Base-by-base conservation (phyloP, 495 filamentous ascomycete genomes). In the Penicillium manginii region DNA sequence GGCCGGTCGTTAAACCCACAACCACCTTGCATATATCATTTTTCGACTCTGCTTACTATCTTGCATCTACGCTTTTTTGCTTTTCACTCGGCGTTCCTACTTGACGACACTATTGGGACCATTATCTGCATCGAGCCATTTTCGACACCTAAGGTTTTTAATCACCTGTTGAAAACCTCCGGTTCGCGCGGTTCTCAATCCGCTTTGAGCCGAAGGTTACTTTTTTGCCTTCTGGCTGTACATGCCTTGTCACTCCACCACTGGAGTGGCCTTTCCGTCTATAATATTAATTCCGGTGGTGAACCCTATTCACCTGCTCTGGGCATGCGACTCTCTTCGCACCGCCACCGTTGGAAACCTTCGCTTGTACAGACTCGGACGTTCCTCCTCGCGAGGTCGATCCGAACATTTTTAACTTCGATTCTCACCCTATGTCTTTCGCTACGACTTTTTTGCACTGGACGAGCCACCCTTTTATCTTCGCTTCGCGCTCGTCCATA, bases 221-320 rank as follows among this genome's bases (percentile, higher is more conserved):
- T 26, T 61, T 61, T 57, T 68, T 60, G 64, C 60, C 57, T 68
- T 66, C 55, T 65, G 66, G 64, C 60, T 74, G 71, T 71, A 74
- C 66, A 73, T 74, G 70, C 64, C 67, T 67, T 58, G 50, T 62
- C 59, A 59, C 56, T 35, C 48, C 52, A 29, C 48, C 32, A 31
- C 57, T 58, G 64, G 48, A 39, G 48, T 49, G 56, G 46, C 53
- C 26, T 49, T 58, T 75, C 74, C 71, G 76, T 76, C 69, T 50
- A 76, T 78, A 78, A 78, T 78, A 56, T 65, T 78, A 78, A 78
- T 77, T 65, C 67, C 69, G 64, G 74, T 69, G 65, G 56, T 56
- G 22, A 59, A 55, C 54, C 57, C 56, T 61, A 57, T 58, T 49
- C 31, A 59, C 59, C 50, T 67, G 55, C 57, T 48, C 54, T 61